Percentiles rank a stretch among this genome's conserved stretches.
phyloP scores from a whole-genome alignment of 441 rosid genomes.

The Omphalea diandra region DNA sequence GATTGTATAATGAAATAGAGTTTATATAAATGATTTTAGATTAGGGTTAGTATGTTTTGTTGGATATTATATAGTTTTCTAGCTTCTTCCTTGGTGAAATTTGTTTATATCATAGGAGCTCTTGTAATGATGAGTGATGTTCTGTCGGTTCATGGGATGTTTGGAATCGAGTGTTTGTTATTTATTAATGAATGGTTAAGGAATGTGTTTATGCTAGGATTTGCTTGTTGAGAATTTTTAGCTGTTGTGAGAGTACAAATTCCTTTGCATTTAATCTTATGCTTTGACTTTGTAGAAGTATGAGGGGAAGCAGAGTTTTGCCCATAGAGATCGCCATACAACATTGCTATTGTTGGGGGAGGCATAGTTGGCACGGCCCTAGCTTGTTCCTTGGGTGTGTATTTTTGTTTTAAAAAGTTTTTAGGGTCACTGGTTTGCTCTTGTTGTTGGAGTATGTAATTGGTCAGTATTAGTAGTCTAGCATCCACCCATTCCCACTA shows the following conservation, averaged over 20 bases:
- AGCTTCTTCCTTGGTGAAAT: background rate
- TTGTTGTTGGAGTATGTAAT: background rate
- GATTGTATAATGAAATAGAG: background rate
- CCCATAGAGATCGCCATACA: constrained; percentile 43
- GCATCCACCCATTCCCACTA: background rate
- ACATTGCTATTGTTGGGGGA: constrained; percentile 91
- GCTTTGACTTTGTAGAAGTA: constrained; percentile 33
- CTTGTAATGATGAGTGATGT: background rate
- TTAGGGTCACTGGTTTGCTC: background rate
- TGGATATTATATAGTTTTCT: background rate
- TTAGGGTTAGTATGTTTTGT: no score
- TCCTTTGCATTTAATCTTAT: constrained; percentile 13
- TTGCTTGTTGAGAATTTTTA: background rate
- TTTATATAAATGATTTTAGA: background rate
- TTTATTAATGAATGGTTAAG: background rate
- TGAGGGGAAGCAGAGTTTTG: constrained; percentile 30
- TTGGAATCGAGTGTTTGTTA: background rate
- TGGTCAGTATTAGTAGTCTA: background rate
- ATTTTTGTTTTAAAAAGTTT: background rate
- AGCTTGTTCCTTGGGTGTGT: constrained; percentile 85
- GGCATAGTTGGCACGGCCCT: constrained; percentile 98
- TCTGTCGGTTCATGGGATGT: background rate
- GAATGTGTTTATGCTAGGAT: background rate
- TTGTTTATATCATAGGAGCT: background rate
- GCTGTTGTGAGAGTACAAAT: constrained; percentile 13